Evolutionary conservation across 2,329 filamentous ascomycete genomes (phyloP).

Genomic region (Ascochyta lentis): DNA sequence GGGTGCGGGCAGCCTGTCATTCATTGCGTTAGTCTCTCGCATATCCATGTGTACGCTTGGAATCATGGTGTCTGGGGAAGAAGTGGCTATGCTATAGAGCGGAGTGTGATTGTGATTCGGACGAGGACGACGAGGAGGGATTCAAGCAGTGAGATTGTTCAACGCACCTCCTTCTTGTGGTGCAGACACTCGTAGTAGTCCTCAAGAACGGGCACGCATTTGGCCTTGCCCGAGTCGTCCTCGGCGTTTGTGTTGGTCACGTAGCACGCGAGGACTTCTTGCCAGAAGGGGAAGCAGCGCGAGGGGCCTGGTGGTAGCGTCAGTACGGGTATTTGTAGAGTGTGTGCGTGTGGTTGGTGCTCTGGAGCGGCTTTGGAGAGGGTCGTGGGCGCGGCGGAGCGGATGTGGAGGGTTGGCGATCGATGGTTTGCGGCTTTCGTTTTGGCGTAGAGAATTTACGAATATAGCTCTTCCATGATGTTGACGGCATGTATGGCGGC

Average conservation of each 20-base stretch:
- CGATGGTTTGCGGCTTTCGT: background rate
- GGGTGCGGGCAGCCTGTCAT: slow-evolving; percentile 74
- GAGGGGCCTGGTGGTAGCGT: slow-evolving; percentile 60
- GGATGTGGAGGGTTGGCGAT: background rate
- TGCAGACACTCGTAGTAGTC: slow-evolving; percentile 99
- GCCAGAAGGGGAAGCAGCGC: slow-evolving; percentile 99
- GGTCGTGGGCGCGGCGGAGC: background rate
- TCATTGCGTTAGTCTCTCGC: too few species aligned
- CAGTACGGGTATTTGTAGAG: background rate
- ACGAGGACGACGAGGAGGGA: too few species aligned
- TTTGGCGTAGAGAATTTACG: background rate
- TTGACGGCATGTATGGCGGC: background rate
- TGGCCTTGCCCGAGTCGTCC: slow-evolving; percentile 81
- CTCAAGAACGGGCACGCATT: slow-evolving; percentile 84
- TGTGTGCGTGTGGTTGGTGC: background rate
- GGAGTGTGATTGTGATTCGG: too few species aligned
- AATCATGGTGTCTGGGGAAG: background rate
- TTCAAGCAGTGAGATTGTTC: background rate
- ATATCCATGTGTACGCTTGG: too few species aligned
- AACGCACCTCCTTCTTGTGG: slow-evolving; percentile 94
- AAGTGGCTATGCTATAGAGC: too few species aligned
- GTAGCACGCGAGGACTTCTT: slow-evolving; percentile 98
- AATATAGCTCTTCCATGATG: too few species aligned
- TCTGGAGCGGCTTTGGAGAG: background rate
- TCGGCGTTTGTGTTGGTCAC: slow-evolving; percentile 87